phyloP scores from a whole-genome alignment of 192 early-diverging fungal species.

The Pecoramyces ruminantium region DNA sequence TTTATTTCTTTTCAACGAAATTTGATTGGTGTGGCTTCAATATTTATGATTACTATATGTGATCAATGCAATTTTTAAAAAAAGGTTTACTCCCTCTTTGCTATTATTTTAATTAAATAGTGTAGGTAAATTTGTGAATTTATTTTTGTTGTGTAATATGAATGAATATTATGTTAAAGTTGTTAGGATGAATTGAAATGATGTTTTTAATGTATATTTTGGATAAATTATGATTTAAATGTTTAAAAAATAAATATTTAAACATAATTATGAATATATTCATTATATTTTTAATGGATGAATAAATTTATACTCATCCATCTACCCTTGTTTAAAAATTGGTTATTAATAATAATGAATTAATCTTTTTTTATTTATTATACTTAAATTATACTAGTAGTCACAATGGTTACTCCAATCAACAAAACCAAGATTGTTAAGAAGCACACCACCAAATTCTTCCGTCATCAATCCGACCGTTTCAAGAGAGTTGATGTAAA shows the following conservation, averaged over 20 bases:
- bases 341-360: no score
- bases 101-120: not conserved
- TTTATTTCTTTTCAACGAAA: not conserved
- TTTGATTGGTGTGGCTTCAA: not conserved
- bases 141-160: not conserved
- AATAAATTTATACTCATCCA: no score
- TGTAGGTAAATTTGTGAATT: not conserved
- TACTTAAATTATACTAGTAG: not conserved
- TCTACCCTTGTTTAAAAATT: no score
- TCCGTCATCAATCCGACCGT: slow-evolving; percentile 96
- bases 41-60: not conserved
- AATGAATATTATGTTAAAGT: not conserved
- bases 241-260: no score
- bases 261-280: no score
- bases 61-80: not conserved
- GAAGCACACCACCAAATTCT: slow-evolving; percentile 96
- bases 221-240: no score
- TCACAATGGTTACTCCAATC: slow-evolving; percentile 82
- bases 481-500: slow-evolving; percentile 83
- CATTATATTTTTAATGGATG: no score
- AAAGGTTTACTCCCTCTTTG: not conserved
- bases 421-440: slow-evolving; percentile 94
- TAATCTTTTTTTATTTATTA: no score
- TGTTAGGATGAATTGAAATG: no score
- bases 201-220: no score